These are phyloP conservation scores for Hericium coralloides DNA, from an alignment of 768 basidiomycete genomes.

Conservation along the genomic window DNA sequence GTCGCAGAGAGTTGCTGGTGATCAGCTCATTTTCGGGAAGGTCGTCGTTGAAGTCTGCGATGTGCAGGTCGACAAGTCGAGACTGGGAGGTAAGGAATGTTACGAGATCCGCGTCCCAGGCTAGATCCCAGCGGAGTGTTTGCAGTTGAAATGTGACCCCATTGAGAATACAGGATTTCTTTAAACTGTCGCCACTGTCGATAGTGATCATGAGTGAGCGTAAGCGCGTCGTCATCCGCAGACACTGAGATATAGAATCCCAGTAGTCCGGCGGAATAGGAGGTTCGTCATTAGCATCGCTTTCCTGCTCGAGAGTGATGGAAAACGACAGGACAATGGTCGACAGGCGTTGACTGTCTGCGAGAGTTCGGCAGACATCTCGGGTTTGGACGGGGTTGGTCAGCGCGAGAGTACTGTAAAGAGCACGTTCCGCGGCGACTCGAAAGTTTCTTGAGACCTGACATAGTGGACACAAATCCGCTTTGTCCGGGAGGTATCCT, in stretches of 20 bases:
- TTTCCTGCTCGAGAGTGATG: constrained; percentile 27
- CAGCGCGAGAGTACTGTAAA: constrained; percentile 53
- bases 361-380: constrained; percentile 40
- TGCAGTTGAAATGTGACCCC: constrained; percentile 44
- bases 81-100: constrained; percentile 43
- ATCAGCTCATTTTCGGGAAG: constrained; percentile 16
- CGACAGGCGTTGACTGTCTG: constrained; percentile 38
- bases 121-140: constrained; percentile 55
- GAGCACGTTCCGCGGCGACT: constrained; percentile 41
- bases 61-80: constrained; percentile 39
- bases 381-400: constrained; percentile 29
- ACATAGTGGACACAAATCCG: constrained; percentile 49
- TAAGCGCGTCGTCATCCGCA: constrained; percentile 37
- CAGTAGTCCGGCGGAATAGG: constrained; percentile 35
- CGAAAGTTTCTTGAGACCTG: constrained; percentile 50
- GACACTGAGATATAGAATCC: constrained; percentile 38
- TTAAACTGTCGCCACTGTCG: constrained; percentile 17
- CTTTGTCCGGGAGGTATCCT: constrained; percentile 38
- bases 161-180: constrained; percentile 29
- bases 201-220: constrained; percentile 44
- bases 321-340: constrained; percentile 45
- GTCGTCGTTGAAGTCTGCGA: constrained; percentile 25
- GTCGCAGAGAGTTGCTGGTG: constrained; percentile 19
- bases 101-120: constrained; percentile 51
- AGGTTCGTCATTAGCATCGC: constrained; percentile 16